Evolutionary conservation across 352 stramenopile genomes (phyloP), one percentile per base, ranked within the genome.

Genomic region (Phytophthora palmivora): DNA sequence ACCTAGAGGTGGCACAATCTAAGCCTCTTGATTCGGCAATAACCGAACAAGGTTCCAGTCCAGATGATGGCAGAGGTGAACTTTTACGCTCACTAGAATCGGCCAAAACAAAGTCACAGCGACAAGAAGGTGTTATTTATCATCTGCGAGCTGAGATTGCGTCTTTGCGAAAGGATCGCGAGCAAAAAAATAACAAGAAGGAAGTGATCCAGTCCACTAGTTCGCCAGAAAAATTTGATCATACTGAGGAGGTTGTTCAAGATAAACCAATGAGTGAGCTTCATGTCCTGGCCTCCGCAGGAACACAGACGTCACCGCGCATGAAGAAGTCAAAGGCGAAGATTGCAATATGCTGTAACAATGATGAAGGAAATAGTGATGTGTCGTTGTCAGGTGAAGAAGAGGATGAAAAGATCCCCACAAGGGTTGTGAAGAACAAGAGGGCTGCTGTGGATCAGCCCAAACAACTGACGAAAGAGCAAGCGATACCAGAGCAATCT

Each of bases 141-240:
- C 59, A 70, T 56, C 33, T 74, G 15, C 59, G 60, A 49, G 53
- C 51, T 12, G 59, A 74, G 47, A 70, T 74, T 28, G 54, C 65
- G 11, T 63, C 64, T 15, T 34, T 72, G 2, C 64, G 53, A 36
- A 72, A 68, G 30, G 52, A 72, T 12, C 45, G 56, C 19, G 57
- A 71, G 43, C 56, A 71, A 22, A 53, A 49, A 43, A 43, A 30
- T 46, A 38, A 19, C 18, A 62, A 63, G 22, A 61, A 57, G n/a
- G 42, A 51, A n/a, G 14, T 15, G 15, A 6, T 7, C 11, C 32
- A 36, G 43, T 10, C 15, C 19, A 57, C 24, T 36, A 33, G 32
- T 41, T 21, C 49, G 2, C 26, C 48, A 24, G 48, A 18, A 3
- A 44, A 2, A 21, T 6, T 16, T 12, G 24, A 33, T 38, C 16